Evolutionary conservation across 2,329 filamentous ascomycete genomes (phyloP).

Genomic region (Fusarium sp.): DNA sequence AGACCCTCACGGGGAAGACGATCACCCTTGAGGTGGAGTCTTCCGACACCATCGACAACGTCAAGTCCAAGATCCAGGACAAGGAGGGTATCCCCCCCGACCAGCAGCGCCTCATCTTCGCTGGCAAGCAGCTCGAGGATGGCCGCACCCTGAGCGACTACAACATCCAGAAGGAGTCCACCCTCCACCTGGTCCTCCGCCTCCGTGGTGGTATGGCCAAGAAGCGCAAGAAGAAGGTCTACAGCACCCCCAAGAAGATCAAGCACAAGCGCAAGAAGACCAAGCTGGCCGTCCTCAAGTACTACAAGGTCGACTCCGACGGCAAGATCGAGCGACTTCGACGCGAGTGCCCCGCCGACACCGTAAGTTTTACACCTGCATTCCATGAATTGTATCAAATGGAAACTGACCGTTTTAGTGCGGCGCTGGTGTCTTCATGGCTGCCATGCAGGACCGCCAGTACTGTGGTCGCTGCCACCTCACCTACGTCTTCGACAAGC

Average conservation of each 20-base stretch:
- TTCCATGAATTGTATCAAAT: accelerated
- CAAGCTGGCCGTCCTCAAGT: constrained; percentile 99
- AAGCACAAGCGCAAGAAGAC: constrained; percentile 99
- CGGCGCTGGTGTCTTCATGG: constrained; percentile 99
- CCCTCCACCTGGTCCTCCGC: constrained; percentile 96
- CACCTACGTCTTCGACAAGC: constrained; percentile 78
- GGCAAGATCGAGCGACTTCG: constrained; percentile 99
- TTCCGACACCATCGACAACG: constrained; percentile 99
- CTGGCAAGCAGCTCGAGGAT: constrained; percentile 99
- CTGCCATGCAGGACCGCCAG: constrained; percentile 99
- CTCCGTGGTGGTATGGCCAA: constrained; percentile 94
- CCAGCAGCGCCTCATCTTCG: constrained; percentile 99
- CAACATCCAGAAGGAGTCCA: constrained; percentile 99
- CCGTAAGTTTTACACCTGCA: constrained; percentile 65
- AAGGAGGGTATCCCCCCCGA: constrained; percentile 99
- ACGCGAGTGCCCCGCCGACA: constrained; percentile 93
- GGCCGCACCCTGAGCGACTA: constrained; percentile 99
- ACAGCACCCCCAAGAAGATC: constrained; percentile 99
- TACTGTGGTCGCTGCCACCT: constrained; percentile 85
- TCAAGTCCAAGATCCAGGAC: constrained; percentile 98
- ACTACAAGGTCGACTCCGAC: constrained; percentile 99
- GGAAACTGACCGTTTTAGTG: constrained; percentile 67
- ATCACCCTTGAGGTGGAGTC: constrained; percentile 99
- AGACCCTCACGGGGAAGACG: constrained; percentile 98
- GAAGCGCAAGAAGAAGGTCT: constrained; percentile 99